Base-by-base conservation (phyloP, 345 rosid species). In the Xanthoceras sorbifolium region DNA sequence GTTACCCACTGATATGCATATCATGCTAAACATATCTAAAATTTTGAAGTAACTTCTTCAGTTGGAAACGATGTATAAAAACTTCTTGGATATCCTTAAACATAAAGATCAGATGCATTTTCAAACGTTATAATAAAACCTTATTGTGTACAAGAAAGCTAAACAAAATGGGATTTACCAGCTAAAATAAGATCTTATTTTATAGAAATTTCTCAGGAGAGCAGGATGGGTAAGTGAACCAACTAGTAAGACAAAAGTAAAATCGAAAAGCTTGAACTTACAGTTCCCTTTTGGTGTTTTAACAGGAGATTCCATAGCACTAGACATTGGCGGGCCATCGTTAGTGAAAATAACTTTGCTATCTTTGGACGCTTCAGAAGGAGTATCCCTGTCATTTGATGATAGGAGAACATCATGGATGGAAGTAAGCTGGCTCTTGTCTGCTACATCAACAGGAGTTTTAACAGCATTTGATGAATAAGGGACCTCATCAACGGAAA, bases 221-320 rank as follows among this genome's bases (percentile, higher is more conserved):
- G 69, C 69, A 31, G 40, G 28, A 57, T 20, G 61, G 9, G 10
- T 57, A 48, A 17, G 7, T 15, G 55, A 48, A 31, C n/a, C 9
- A 25, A 52, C 2, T 50, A 62, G 31, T 14, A 14, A 18, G 29
- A 28, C 29, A 9, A n/a, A 18, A 31, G n/a, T 6, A 48, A 76
- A 54, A 48, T 48, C 55, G 55, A 48, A 67, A 44, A n/a, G 66
- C 44, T 67, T 28, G 69, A 74, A 82, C 94, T 87, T 88, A 93
- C 99, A 57, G 69, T 48, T 83, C 70, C 81, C 87, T 62, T 77
- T 79, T 74, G 79, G 71, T 77, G 59, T 82, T 82, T 84, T 80
- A 20, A 14, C 23, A 36, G 44, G 72, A 71, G 69, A 54, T 70
- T 54, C 81, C 29, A 11, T 61, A 66, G 48, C 31, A 74, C 77